phyloP scores from a whole-genome alignment of 768 basidiomycete genomes.

The Hydnum rufescens region DNA sequence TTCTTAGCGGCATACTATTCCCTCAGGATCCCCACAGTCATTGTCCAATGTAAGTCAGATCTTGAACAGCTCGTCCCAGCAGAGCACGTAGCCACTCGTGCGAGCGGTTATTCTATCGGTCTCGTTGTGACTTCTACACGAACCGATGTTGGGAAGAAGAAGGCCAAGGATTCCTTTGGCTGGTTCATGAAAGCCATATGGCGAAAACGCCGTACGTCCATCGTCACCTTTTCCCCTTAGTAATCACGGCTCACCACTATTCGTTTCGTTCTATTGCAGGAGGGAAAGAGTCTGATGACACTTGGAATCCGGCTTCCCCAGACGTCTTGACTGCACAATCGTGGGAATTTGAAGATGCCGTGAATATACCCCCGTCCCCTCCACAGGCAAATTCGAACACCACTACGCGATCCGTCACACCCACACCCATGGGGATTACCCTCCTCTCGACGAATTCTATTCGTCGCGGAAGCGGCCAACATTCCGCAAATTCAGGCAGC shows the following conservation, averaged over 20 bases:
- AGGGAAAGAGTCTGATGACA: slow-evolving; percentile 16
- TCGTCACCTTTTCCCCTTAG: neutral
- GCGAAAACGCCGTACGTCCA: neutral
- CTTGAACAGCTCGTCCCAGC: slow-evolving; percentile 13
- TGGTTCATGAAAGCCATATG: slow-evolving; percentile 24
- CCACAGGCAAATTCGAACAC: too few species aligned
- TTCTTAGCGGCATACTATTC: slow-evolving; percentile 34
- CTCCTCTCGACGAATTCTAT: too few species aligned
- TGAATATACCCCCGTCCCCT: slow-evolving; percentile 1
- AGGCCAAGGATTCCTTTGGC: slow-evolving; percentile 54
- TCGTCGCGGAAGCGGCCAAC: too few species aligned
- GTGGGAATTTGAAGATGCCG: slow-evolving; percentile 27
- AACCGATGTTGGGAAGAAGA: slow-evolving; percentile 38
- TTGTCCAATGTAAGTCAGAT: slow-evolving; percentile 80
- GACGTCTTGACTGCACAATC: slow-evolving; percentile 32
- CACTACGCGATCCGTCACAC: too few species aligned
- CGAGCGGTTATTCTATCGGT: slow-evolving; percentile 49
- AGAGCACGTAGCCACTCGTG: slow-evolving; percentile 23
- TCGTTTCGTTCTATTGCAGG: neutral
- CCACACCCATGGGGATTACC: too few species aligned
- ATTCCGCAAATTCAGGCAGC: too few species aligned
- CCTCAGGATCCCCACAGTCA: slow-evolving; percentile 42
- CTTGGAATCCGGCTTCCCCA: slow-evolving; percentile 58
- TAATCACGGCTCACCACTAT: neutral
- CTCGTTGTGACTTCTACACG: slow-evolving; percentile 51